These are phyloP conservation scores for Shiraia sp. DNA, from an alignment of 2,329 filamentous ascomycete genomes.

Conservation along the genomic window DNA sequence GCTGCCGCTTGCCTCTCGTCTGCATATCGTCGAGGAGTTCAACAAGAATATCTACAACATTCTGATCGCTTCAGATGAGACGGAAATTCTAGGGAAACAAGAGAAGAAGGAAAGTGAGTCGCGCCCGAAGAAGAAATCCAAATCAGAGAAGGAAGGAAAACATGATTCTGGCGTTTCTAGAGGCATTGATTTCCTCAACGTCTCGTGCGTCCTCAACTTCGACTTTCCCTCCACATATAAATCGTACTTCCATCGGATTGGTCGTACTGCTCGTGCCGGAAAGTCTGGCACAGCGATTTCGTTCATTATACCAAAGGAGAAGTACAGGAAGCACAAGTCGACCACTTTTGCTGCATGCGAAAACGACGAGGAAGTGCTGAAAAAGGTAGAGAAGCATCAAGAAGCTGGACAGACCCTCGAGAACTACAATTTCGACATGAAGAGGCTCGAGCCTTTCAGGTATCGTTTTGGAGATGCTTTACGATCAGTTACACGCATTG, in stretches of 20 bases:
- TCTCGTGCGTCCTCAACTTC: constrained; percentile 84
- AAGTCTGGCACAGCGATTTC: constrained; percentile 94
- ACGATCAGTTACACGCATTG: constrained; percentile 84
- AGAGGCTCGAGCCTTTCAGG: constrained; percentile 88
- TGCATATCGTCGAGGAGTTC: constrained; percentile 96
- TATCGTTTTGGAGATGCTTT: constrained; percentile 89
- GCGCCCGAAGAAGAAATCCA: constrained; percentile 58
- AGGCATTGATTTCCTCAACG: constrained; percentile 96
- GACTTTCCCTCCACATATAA: constrained; percentile 86
- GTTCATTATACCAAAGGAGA: constrained; percentile 81
- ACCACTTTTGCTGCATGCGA: constrained; percentile 76
- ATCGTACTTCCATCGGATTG: constrained; percentile 96
- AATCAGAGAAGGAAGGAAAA: constrained; percentile 64
- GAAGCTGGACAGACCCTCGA: constrained; percentile 81
- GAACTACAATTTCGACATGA: constrained; percentile 93
- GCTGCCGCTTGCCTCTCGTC: constrained; percentile 85
- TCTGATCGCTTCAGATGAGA: constrained; percentile 93
- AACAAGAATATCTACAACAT: constrained; percentile 97
- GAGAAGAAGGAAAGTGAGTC: constrained; percentile 40
- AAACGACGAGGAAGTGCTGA: constrained; percentile 82
- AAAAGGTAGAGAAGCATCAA: constrained; percentile 79
- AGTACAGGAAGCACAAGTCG: constrained; percentile 86
- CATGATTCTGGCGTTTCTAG: constrained; percentile 94
- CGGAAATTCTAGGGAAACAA: constrained; percentile 73
- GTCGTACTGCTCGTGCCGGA: constrained; percentile 87